Evolutionary conservation across 495 filamentous ascomycete species (phyloP).

Genomic region (Bombardia bombarda): DNA sequence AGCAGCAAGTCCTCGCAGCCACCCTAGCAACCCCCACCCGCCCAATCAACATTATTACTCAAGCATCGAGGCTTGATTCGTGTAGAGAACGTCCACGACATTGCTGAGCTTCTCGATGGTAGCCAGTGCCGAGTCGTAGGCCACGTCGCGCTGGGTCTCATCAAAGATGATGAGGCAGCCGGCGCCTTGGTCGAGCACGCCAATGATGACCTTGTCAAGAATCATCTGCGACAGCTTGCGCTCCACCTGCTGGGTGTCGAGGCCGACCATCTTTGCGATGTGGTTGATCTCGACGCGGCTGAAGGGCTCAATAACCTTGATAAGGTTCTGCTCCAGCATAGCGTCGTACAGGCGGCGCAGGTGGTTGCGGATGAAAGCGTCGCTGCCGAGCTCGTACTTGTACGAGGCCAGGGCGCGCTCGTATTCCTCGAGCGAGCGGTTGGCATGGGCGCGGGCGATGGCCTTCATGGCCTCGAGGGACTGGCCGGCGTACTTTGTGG

Average conservation of each 20-base stretch:
- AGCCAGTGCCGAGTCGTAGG: constrained; percentile 86
- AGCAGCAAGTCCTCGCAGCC: constrained; percentile 3
- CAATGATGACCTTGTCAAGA: constrained; percentile 95
- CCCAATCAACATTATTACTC: constrained; percentile 49
- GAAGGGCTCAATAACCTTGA: constrained; percentile 99
- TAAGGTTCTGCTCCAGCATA: constrained; percentile 97
- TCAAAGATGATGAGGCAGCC: constrained; percentile 96
- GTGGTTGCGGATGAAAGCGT: constrained; percentile 92
- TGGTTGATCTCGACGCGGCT: constrained; percentile 93
- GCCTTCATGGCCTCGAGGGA: constrained; percentile 98
- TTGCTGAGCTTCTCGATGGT: constrained; percentile 96
- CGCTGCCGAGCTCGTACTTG: constrained; percentile 82
- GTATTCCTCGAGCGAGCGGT: constrained; percentile 92
- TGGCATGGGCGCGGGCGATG: constrained; percentile 87
- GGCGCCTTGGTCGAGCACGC: constrained; percentile 94
- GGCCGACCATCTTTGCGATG: constrained; percentile 91
- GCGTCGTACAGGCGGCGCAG: constrained; percentile 90
- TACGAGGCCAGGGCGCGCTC: constrained; percentile 84
- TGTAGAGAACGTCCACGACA: constrained; percentile 95
- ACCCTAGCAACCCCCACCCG: background rate
- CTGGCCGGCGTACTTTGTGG: constrained; percentile 87
- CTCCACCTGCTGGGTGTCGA: constrained; percentile 95
- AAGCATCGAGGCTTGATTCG: constrained; percentile 90
- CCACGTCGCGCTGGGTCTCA: constrained; percentile 84
- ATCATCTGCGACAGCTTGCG: constrained; percentile 99